Conservation (phyloP, 2,329 filamentous ascomycete species). For the Xenosphaeropsis pyriputrescens region DNA sequence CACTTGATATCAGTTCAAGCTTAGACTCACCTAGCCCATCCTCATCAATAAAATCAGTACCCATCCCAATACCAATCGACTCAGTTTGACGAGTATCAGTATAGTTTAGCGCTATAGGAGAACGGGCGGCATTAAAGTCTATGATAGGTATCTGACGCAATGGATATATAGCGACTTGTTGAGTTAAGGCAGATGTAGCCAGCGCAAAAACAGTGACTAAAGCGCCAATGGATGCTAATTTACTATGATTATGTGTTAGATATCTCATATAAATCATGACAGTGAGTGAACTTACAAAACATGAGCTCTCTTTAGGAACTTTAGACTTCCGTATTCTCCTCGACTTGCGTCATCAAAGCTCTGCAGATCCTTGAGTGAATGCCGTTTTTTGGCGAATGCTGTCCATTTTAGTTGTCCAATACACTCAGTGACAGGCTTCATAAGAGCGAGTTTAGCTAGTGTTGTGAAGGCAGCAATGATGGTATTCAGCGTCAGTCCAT, state of each 20-base stretch:
- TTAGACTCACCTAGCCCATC: no score
- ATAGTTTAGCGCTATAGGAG: no score
- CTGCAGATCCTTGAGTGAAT: constrained; percentile 17
- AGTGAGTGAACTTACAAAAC: no score
- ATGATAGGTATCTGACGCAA: no score
- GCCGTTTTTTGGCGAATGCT: constrained; percentile 14
- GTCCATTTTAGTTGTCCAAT: constrained; percentile 20
- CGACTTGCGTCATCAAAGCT: constrained; percentile 19
- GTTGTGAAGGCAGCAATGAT: constrained; percentile 17
- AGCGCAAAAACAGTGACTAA: constrained; percentile 14
- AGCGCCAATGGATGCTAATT: constrained; percentile 13
- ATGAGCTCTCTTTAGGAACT: no score
- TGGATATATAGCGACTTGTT: no score
- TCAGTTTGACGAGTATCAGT: no score
- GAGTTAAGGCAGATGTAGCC: constrained; percentile 17
- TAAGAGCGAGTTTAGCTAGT: constrained; percentile 14
- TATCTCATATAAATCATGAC: no score
- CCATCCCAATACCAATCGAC: no score
- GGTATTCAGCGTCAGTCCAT: constrained; percentile 18
- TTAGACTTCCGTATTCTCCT: constrained; percentile 15
- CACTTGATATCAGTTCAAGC: no score
- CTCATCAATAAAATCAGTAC: no score
- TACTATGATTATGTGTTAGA: constrained; percentile 4
- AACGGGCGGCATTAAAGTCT: no score
- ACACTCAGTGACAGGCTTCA: constrained; percentile 15